Evolutionary conservation across 139 green algal species (phyloP).

Genomic region (Gonium pectorale): DNA sequence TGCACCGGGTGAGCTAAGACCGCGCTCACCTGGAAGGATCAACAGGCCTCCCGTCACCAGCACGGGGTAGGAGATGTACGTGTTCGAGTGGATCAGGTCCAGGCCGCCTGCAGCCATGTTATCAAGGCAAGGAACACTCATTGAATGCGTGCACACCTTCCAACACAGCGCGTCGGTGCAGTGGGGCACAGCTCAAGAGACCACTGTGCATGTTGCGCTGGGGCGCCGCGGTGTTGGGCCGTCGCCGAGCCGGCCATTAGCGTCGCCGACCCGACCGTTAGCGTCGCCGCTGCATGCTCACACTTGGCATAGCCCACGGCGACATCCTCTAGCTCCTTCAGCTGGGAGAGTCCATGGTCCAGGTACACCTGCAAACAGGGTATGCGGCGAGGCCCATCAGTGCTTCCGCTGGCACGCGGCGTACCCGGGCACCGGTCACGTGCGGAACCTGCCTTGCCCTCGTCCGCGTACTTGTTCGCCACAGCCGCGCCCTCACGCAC

Average conservation of each 20-base stretch:
- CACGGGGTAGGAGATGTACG: slow-evolving; percentile 34
- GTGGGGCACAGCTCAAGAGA: too few species aligned
- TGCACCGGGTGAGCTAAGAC: too few species aligned
- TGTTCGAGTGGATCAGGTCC: slow-evolving; percentile 6
- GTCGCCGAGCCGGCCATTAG: too few species aligned
- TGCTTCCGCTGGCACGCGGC: neutral
- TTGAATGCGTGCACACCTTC: too few species aligned
- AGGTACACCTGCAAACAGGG: slow-evolving; percentile 5
- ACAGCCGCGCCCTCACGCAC: neutral
- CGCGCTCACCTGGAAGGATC: neutral
- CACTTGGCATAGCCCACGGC: neutral
- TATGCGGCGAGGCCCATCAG: neutral
- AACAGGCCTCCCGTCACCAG: slow-evolving; percentile 8
- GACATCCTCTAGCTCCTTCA: neutral
- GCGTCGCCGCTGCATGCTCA: too few species aligned
- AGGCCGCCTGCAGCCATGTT: slow-evolving; percentile 14
- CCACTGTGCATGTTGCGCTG: too few species aligned
- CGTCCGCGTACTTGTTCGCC: neutral
- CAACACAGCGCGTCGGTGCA: too few species aligned
- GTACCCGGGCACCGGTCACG: neutral
- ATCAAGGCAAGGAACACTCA: too few species aligned
- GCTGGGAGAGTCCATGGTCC: neutral
- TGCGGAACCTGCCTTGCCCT: neutral
- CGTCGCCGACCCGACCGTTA: too few species aligned
- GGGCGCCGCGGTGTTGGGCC: too few species aligned